Percentiles rank a stretch among this genome's conserved stretches.
Conservation (phyloP, 805 yeast genomes). For the Ogataea corticis region DNA sequence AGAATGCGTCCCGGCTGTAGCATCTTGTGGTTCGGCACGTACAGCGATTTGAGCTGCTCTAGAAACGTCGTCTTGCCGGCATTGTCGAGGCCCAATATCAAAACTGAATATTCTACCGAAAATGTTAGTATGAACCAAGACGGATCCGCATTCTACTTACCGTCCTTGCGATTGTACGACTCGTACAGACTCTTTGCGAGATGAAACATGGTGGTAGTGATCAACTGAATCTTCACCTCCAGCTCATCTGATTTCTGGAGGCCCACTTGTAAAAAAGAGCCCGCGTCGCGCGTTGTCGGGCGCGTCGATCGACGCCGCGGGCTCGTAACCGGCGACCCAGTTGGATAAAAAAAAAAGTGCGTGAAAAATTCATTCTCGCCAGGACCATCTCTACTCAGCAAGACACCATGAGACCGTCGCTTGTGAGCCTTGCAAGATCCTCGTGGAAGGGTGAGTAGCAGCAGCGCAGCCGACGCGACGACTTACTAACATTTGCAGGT, state of each 20-base stretch:
- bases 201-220: constrained; percentile 13
- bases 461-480: not conserved
- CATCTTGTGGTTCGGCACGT: constrained; percentile 46
- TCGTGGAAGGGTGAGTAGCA: constrained; percentile 55
- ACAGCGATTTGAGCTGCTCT: constrained; percentile 62
- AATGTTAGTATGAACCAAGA: not conserved
- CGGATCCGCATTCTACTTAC: not conserved
- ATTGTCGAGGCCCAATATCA: constrained; percentile 89
- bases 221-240: not conserved
- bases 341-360: not conserved
- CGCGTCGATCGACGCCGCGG: constrained; percentile 7
- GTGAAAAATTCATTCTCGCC: not conserved
- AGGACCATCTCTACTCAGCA: not conserved
- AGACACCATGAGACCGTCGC: constrained; percentile 39
- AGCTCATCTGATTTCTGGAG: constrained; percentile 1
- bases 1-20: constrained; percentile 62
- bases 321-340: not conserved
- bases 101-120: constrained; percentile 68
- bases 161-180: constrained; percentile 17
- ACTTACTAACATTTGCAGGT: constrained; percentile 40
- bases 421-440: constrained; percentile 47
- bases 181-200: constrained; percentile 16
- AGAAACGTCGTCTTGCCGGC: constrained; percentile 91
- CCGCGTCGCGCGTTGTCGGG: too few species aligned
- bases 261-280: too few species aligned